Conservation (phyloP, 2,329 filamentous ascomycete genomes). For the Volutella citrinella region DNA sequence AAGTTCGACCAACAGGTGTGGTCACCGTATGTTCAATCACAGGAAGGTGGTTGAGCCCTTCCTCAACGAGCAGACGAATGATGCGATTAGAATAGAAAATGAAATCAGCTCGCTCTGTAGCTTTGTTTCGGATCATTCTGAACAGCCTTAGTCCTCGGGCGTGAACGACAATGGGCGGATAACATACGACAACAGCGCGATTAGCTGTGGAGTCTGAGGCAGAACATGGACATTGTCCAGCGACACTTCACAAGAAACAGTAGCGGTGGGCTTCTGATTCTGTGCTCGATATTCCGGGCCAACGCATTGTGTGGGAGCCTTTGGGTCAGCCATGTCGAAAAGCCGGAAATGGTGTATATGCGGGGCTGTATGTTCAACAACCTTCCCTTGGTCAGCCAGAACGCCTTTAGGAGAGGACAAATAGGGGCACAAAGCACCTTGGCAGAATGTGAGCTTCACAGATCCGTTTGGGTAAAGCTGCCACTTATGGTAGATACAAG, state of each 20-base stretch:
- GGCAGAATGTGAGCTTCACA: too few species aligned
- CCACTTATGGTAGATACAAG: too few species aligned
- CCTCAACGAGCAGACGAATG: slow-evolving; percentile 92
- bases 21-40: slow-evolving; percentile 85
- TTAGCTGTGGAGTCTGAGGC: slow-evolving; percentile 91
- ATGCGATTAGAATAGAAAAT: slow-evolving; percentile 99
- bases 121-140: slow-evolving; percentile 92
- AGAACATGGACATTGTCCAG: slow-evolving; percentile 89
- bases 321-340: slow-evolving; percentile 25
- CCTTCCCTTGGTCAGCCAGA: too few species aligned
- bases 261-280: slow-evolving; percentile 79
- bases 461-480: too few species aligned
- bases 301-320: slow-evolving; percentile 57
- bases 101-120: slow-evolving; percentile 90
- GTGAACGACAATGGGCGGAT: slow-evolving; percentile 10
- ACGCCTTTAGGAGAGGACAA: too few species aligned
- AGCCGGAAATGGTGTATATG: slow-evolving; percentile 9
- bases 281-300: slow-evolving; percentile 77
- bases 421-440: too few species aligned
- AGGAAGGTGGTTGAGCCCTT: slow-evolving; percentile 94
- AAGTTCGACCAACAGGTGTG: slow-evolving; percentile 84
- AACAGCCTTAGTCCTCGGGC: slow-evolving; percentile 9
- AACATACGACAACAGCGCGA: slow-evolving; percentile 93
- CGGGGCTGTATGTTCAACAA: too few species aligned
- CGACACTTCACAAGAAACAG: slow-evolving; percentile 77